Percentiles rank a stretch among this genome's conserved stretches.
phyloP scores from a whole-genome alignment of 148 eudicot species.

The Mesembryanthemum crystallinum region DNA sequence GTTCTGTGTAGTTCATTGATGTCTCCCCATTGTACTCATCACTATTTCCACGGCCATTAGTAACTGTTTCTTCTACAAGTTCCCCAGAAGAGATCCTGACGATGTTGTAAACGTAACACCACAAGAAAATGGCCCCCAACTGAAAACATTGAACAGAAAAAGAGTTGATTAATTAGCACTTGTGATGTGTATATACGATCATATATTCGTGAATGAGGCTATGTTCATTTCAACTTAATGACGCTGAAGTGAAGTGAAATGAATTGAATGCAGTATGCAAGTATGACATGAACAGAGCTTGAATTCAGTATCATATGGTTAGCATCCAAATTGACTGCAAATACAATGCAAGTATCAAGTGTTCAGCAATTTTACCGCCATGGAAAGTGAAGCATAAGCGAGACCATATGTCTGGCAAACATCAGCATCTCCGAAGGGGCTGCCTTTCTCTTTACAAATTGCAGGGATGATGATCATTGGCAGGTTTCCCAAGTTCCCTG shows the following conservation, averaged over 20 bases:
- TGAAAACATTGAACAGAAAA: slow-evolving; percentile 25
- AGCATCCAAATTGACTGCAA: not conserved
- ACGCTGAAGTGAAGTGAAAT: not conserved
- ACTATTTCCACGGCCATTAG: not conserved
- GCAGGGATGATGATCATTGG: slow-evolving; percentile 80
- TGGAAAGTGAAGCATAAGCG: slow-evolving; percentile 85
- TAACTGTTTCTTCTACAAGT: not conserved
- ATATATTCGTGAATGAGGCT: too few relatives aligned
- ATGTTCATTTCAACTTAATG: too few relatives aligned
- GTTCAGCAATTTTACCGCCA: slow-evolving; percentile 60
- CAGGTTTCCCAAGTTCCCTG: slow-evolving; percentile 87
- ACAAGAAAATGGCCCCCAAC: slow-evolving; percentile 77
- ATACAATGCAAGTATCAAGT: too few relatives aligned
- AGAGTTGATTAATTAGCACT: not conserved
- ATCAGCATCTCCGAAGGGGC: slow-evolving; percentile 72
- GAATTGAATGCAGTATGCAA: not conserved
- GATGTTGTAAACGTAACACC: slow-evolving; percentile 83
- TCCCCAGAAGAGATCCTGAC: slow-evolving; percentile 45
- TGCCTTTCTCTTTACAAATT: slow-evolving; percentile 74
- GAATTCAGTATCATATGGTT: not conserved
- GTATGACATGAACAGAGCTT: too few relatives aligned
- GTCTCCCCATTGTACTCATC: slow-evolving; percentile 1
- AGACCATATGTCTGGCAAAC: slow-evolving; percentile 57
- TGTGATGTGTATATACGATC: too few relatives aligned
- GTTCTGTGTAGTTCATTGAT: slow-evolving; percentile 9